A percentile compares a stretch with the other conserved stretches of the same genome.
Conservation (phyloP, 2,329 filamentous ascomycete species). For the Aspergillus ochraceoroseus region DNA sequence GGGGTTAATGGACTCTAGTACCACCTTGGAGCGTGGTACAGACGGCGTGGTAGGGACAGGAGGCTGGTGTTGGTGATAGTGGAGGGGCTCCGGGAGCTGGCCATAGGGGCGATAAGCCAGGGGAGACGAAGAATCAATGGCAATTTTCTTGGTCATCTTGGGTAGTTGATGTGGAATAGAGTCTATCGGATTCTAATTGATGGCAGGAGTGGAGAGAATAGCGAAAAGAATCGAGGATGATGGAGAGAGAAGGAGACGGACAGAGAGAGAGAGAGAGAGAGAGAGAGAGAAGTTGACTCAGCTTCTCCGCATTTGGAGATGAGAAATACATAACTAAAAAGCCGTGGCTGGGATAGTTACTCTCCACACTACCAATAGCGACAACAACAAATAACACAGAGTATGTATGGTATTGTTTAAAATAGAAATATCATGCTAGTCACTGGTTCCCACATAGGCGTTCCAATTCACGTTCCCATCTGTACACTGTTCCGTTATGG, state of each 20-base stretch:
- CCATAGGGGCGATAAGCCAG: conserved; percentile 31
- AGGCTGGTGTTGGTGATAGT: conserved; percentile 16
- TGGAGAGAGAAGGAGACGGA: conserved; percentile 1
- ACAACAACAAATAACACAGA: not conserved
- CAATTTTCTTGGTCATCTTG: conserved; percentile 33
- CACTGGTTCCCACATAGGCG: conserved; percentile 34
- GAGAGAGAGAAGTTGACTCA: conserved; percentile 8
- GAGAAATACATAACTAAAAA: conserved; percentile 2
- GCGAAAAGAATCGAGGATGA: not conserved
- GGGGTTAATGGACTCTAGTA: conserved; percentile 28
- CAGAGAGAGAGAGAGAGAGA: conserved; percentile 6
- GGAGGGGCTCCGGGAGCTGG: conserved; percentile 25
- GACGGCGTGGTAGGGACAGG: conserved; percentile 1
- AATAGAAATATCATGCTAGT: conserved; percentile 7
- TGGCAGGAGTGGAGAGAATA: not conserved
- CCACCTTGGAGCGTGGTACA: conserved; percentile 11
- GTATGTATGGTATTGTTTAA: not conserved
- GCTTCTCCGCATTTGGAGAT: conserved; percentile 6
- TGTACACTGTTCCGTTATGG: conserved; percentile 27
- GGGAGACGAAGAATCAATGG: conserved; percentile 26
- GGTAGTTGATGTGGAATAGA: not conserved
- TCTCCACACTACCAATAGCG: not conserved
- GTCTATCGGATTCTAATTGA: not conserved
- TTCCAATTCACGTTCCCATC: conserved; percentile 36
- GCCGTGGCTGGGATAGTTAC: too few species aligned